Evolutionary conservation across 2,329 filamentous ascomycete species (phyloP).

Genomic region (Claviceps quebecensis): DNA sequence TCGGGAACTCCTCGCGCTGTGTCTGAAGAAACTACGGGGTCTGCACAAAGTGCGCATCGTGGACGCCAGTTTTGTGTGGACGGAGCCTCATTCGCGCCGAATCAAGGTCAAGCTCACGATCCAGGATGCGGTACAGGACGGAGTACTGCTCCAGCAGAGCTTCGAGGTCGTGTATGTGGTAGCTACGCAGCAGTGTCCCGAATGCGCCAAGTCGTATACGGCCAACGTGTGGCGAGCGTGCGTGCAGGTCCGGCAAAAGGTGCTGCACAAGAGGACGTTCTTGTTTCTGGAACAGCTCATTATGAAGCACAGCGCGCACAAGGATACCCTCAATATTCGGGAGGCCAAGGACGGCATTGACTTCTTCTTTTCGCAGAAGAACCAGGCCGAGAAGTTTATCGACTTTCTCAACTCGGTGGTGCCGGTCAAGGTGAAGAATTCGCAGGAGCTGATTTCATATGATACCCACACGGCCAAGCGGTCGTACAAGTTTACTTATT

Average conservation of each 20-base stretch:
- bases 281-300: conserved; percentile 79
- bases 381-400: conserved; percentile 83
- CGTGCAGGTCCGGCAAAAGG: conserved; percentile 93
- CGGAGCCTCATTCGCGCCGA: conserved; percentile 85
- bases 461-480: conserved; percentile 83
- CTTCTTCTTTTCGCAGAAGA: conserved; percentile 83
- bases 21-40: conserved; percentile 74
- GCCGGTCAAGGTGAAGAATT: conserved; percentile 64
- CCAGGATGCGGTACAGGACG: conserved; percentile 53
- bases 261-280: conserved; percentile 75
- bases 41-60: conserved; percentile 85
- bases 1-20: conserved; percentile 81
- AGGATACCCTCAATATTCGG: conserved; percentile 95
- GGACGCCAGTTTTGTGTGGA: conserved; percentile 95
- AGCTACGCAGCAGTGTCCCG: conserved; percentile 83
- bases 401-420: conserved; percentile 78
- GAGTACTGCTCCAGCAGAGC: conserved; percentile 67
- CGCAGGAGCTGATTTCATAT: conserved; percentile 76
- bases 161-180: conserved; percentile 93
- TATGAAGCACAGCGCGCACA: conserved; percentile 81
- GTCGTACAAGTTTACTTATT: conserved; percentile 91
- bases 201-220: conserved; percentile 91
- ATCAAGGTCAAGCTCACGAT: conserved; percentile 93
- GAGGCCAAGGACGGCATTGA: conserved; percentile 92
- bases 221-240: conserved; percentile 89